Evolutionary conservation across 441 rosid species (phyloP).

Genomic region (Brassica hybrid): DNA sequence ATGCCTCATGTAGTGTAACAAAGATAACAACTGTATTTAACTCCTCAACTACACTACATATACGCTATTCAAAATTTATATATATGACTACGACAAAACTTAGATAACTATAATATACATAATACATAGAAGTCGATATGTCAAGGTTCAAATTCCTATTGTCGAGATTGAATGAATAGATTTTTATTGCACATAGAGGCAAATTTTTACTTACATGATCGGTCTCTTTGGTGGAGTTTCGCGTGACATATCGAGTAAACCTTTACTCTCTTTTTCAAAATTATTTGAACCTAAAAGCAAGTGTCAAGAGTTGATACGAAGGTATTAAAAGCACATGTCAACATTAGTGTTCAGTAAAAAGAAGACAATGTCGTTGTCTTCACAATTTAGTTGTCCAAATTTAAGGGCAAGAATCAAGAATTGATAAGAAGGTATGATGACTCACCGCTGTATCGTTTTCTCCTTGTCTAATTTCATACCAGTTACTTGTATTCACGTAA

Average conservation of each 20-base stretch:
- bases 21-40: conserved; percentile 20
- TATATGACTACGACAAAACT: background rate
- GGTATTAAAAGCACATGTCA: conserved; percentile 1
- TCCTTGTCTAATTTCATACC: background rate
- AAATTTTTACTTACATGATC: background rate
- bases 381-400: background rate
- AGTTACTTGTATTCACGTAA: background rate
- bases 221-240: background rate
- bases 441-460: background rate
- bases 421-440: conserved; percentile 1
- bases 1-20: conserved; percentile 11
- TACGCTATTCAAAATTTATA: background rate
- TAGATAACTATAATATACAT: background rate
- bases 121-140: background rate
- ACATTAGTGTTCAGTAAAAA: background rate
- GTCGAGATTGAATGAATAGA: conserved; percentile 9
- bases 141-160: conserved; percentile 8
- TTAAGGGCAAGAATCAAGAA: background rate
- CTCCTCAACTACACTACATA: background rate
- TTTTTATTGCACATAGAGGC: background rate
- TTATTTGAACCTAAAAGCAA: background rate
- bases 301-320: background rate
- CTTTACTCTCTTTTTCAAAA: background rate
- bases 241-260: background rate
- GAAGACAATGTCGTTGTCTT: conserved; percentile 3